These are phyloP conservation scores for Diaporthe velutina DNA, from an alignment of 2,329 filamentous ascomycete genomes.

Conservation along the genomic window DNA sequence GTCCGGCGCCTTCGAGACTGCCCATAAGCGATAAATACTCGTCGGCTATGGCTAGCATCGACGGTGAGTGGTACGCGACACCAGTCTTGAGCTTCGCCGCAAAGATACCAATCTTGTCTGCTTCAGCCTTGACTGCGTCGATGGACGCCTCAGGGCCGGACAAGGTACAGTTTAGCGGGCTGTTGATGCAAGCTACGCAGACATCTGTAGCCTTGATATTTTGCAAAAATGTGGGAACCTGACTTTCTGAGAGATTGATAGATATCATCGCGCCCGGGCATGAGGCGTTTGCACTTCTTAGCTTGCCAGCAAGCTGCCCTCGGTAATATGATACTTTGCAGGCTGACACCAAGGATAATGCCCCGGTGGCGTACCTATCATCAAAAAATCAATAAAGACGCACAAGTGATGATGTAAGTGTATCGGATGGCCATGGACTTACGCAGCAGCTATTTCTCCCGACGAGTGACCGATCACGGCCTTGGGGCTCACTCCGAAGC, in stretches of 20 bases:
- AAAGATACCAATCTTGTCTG: slow-evolving; percentile 46
- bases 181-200: slow-evolving; percentile 50
- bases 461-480: slow-evolving; percentile 52
- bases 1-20: slow-evolving; percentile 39
- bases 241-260: slow-evolving; percentile 44
- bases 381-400: not conserved
- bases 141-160: slow-evolving; percentile 46
- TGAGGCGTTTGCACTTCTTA: slow-evolving; percentile 39
- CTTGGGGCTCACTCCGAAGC: slow-evolving; percentile 42
- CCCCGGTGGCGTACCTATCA: slow-evolving; percentile 45
- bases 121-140: slow-evolving; percentile 43
- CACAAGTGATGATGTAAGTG: not conserved
- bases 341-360: slow-evolving; percentile 45
- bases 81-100: slow-evolving; percentile 48
- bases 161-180: slow-evolving; percentile 48
- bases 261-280: slow-evolving; percentile 48
- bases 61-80: slow-evolving; percentile 47
- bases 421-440: not conserved
- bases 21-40: slow-evolving; percentile 45
- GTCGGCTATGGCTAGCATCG: slow-evolving; percentile 43
- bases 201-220: slow-evolving; percentile 32
- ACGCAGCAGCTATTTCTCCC: slow-evolving; percentile 54
- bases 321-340: slow-evolving; percentile 51
- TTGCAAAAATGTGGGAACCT: slow-evolving; percentile 44
- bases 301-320: slow-evolving; percentile 46